Percentiles rank a stretch among this genome's conserved stretches.
phyloP scores from a whole-genome alignment of 1,284 basidiomycete genomes.

The Papiliotrema terrestris region DNA sequence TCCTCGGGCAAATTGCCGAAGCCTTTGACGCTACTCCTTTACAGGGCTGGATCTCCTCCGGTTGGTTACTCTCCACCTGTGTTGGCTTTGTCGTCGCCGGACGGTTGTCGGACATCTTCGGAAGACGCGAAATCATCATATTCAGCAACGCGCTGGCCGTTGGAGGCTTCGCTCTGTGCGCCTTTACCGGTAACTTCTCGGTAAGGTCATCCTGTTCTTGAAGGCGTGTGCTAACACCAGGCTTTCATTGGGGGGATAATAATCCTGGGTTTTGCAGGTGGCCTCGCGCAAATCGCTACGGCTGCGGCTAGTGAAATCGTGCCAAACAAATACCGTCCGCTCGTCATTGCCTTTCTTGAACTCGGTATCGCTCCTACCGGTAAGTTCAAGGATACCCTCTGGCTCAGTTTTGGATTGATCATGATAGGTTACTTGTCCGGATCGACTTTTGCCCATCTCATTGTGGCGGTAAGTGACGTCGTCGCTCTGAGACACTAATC shows the following conservation, averaged over 20 bases:
- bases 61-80: constrained; percentile 5
- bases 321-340: constrained; percentile 7
- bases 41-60: constrained; percentile 5
- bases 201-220: neutral
- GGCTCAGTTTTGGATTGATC: too few relatives aligned
- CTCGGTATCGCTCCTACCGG: constrained; percentile 5
- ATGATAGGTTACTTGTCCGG: too few relatives aligned
- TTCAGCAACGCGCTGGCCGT: constrained; percentile 1
- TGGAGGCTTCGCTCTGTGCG: constrained; percentile 4
- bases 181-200: constrained; percentile 2
- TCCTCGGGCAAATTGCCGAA: neutral
- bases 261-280: constrained; percentile 4
- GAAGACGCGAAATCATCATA: constrained; percentile 1
- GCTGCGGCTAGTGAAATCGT: constrained; percentile 8
- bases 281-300: constrained; percentile 6
- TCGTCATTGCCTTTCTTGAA: constrained; percentile 7
- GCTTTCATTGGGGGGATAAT: constrained; percentile 6
- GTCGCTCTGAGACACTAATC: neutral
- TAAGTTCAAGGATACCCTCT: too few relatives aligned
- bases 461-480: neutral
- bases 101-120: constrained; percentile 3
- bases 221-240: neutral
- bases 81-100: constrained; percentile 4
- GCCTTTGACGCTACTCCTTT: constrained; percentile 4
- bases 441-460: constrained; percentile 4